phyloP scores from a whole-genome alignment of 2,329 filamentous ascomycete genomes.

The Phyllosticta paracitricarpa region DNA sequence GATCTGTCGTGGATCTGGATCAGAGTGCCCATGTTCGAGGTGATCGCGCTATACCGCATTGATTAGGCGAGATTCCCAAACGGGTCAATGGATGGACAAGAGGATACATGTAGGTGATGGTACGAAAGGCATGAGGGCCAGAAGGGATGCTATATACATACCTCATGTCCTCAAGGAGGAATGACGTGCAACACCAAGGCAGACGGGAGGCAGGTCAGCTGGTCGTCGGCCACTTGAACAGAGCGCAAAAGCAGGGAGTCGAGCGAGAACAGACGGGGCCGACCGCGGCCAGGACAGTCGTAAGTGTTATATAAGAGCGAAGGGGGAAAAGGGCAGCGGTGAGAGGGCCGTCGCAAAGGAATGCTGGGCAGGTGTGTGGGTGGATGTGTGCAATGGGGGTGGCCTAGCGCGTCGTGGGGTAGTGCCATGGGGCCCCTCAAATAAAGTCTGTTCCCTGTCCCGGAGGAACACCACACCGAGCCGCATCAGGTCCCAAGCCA shows the following conservation, averaged over 20 bases:
- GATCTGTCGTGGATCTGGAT: background rate
- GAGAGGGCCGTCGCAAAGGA: background rate
- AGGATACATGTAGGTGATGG: background rate
- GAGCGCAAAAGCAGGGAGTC: background rate
- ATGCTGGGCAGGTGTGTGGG: background rate
- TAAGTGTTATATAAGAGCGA: background rate
- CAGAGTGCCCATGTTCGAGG: background rate
- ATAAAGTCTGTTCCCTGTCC: background rate
- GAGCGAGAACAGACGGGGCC: background rate
- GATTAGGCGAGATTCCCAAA: background rate
- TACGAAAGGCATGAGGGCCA: background rate
- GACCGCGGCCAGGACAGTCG: background rate
- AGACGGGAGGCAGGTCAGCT: background rate
- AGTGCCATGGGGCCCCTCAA: background rate
- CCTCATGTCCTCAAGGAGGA: background rate
- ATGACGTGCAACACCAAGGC: background rate
- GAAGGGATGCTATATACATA: background rate
- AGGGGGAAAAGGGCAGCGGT: background rate
- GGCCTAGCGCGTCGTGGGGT: background rate
- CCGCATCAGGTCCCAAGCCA: background rate
- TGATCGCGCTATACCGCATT: background rate
- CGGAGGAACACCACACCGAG: background rate
- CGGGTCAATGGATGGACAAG: background rate
- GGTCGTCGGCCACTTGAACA: background rate
- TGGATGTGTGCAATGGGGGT: background rate